Percentiles rank a stretch among this genome's conserved stretches.
Evolutionary conservation across 2,329 filamentous ascomycete species (phyloP).

Genomic region (Cladosporium oxysporum): DNA sequence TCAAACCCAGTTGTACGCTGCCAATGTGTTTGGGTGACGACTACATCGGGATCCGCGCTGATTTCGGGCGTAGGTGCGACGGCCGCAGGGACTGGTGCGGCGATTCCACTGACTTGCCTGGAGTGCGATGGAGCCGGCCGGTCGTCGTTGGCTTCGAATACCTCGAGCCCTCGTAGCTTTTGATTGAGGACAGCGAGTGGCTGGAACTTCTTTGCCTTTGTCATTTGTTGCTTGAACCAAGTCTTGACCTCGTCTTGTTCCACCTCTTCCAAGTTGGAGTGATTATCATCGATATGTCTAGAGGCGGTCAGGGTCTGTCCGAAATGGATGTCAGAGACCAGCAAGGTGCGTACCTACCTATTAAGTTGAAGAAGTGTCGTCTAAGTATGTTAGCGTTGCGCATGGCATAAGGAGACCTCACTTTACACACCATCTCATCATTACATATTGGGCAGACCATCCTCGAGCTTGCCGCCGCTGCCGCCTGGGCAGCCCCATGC

Average conservation of each 20-base stretch:
- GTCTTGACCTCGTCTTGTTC: conserved; percentile 94
- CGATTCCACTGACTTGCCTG: conserved; percentile 26
- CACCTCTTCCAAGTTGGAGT: conserved; percentile 84
- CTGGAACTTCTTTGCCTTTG: conserved; percentile 90
- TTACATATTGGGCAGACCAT: conserved; percentile 97
- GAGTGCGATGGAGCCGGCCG: conserved; percentile 41
- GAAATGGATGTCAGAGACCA: background rate
- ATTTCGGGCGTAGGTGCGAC: conserved; percentile 28
- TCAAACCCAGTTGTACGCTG: conserved; percentile 75
- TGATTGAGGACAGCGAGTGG: conserved; percentile 89
- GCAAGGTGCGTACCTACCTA: conserved; percentile 50
- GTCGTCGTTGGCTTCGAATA: conserved; percentile 89
- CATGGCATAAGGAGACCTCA: background rate
- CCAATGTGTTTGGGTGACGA: conserved; percentile 88
- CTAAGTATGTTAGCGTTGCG: conserved; percentile 49
- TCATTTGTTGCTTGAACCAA: conserved; percentile 94
- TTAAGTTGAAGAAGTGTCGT: conserved; percentile 92
- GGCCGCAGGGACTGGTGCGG: conserved; percentile 34
- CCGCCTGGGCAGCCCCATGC: conserved; percentile 56
- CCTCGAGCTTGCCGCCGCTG: conserved; percentile 61
- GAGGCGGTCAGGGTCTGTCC: conserved; percentile 23
- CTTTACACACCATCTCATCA: conserved; percentile 80
- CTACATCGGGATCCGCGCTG: conserved; percentile 76
- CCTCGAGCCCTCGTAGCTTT: conserved; percentile 87
- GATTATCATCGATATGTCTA: conserved; percentile 81